Evolutionary conservation across 768 basidiomycete genomes (phyloP), one percentile per base, ranked within the genome.

Genomic region (Naematelia encephala): DNA sequence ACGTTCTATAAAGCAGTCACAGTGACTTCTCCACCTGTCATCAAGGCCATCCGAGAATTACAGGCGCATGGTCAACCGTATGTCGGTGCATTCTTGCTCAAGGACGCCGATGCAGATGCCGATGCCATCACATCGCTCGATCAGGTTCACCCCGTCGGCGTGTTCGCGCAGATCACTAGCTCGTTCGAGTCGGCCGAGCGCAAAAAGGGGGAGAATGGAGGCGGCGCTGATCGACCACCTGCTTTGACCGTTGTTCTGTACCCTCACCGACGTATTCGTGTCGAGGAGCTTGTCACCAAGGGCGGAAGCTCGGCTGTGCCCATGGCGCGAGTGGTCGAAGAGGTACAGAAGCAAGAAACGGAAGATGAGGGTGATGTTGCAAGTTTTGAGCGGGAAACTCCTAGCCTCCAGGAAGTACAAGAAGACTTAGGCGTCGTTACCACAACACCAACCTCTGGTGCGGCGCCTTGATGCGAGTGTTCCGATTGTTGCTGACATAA

Each of bases 1-100:
- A 91, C 92, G 27, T 96, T 97, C 78, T 97, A 97, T 83, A 96
- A 97, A 76, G 94, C 93, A 1, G 93, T 98, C 51, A 91, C 97
- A 57, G 83, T 99, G 52, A 84, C 87, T 21, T 89, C 97, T 65
- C 90, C 91, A 0, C 83, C 85, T 0, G 94, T 99, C 28, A 91
- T 97, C 39, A 85, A 86, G 5, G 91, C 92, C 13, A 89, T 99
- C 73, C 90, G 91, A 78, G 92, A 96, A 73, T 90, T 94, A 85
- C 90, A 94, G 84, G 87, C 88, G 67, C 90, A 91, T 44, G 93
- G 93, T 0, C 94, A 97, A 74, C 92, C 93, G 0, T 98, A 99
- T 77, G 84, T 99, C 58, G 94, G 94, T 52, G 94, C 92, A 25
- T 97, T 97, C 81, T 80, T 98, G 25, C 84, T 97, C 69, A 97